Base-by-base conservation (phyloP, 805 yeast genomes). In the Schizosaccharomyces japonicus region DNA sequence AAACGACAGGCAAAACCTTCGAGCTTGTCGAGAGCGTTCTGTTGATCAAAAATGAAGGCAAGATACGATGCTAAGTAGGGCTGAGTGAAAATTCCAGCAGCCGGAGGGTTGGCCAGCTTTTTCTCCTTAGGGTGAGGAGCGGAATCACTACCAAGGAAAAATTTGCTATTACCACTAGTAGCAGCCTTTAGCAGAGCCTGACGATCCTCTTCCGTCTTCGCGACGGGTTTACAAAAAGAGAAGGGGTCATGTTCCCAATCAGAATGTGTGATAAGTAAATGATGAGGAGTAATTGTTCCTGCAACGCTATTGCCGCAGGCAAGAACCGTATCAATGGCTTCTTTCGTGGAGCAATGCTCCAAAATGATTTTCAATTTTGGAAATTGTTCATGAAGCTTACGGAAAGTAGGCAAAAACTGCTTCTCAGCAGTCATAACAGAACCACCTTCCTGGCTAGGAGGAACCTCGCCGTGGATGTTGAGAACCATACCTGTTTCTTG, bases 81-180 rank as follows among this genome's bases (percentile, higher is more conserved):
- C 61, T 90, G 98, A 1, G 96, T 81, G 63, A 72, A 90, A 6
- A 90, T 95, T 57, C 99, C 99, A n/a, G 99, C 99, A 57, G 95
- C 83, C 5, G 42, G 42, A 19, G 42, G 42, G 3, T 19, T 30
- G 23, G 21, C 21, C 25, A 17, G 19, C 62, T 92, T 92, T 50
- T 76, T 76, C 52, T 72, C 72, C 25, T 81, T 57, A 5, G 95
- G 93, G 60, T 90, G 98, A 25, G 98, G 99, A 28, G 99, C 99
- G 21, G 95, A 82, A 61, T 90, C 99, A 1, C 95, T 81, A 5
- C 99, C 99, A 58, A 85, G 90, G 66, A 90, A 82, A 62, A 85
- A 90, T 67, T 76, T 85, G 39, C 93, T 82, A 54, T 79, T 76
- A 4, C 96, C 96, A 1, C 90, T 76, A 6, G 80, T 76, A 1